A percentile compares a stretch with the other conserved stretches of the same genome.
phyloP scores from a whole-genome alignment of 306 rosid species.

The Cucurbita maxima region DNA sequence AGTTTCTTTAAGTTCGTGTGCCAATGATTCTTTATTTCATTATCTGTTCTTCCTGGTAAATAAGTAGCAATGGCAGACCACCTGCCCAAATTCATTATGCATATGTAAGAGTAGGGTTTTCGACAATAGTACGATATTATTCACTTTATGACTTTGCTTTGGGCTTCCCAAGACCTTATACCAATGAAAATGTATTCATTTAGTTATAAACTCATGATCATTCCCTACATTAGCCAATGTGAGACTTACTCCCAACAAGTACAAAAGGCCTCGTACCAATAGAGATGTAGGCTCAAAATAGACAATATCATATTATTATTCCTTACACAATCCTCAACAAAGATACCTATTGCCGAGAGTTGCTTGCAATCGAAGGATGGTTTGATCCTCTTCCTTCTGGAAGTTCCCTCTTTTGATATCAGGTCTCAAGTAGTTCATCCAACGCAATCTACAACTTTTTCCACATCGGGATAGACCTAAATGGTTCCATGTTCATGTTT shows the following conservation, averaged over 20 bases:
- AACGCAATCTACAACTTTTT: slow-evolving; percentile 58
- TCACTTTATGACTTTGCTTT: too few species aligned
- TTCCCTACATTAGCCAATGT: too few species aligned
- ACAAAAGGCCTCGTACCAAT: too few species aligned
- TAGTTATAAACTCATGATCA: too few species aligned
- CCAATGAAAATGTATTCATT: too few species aligned
- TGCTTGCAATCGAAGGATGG: slow-evolving; percentile 22
- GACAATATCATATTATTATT: too few species aligned
- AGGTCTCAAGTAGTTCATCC: slow-evolving; percentile 52
- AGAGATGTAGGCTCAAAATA: too few species aligned
- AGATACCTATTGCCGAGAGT: slow-evolving; percentile 43
- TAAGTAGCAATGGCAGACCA: slow-evolving; percentile 59
- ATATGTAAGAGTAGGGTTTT: not conserved
- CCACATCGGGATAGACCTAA: slow-evolving; percentile 51
- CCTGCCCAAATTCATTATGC: slow-evolving; percentile 11
- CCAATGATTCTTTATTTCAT: slow-evolving; percentile 48
- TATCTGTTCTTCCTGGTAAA: slow-evolving; percentile 49
- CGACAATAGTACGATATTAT: too few species aligned
- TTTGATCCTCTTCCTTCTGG: slow-evolving; percentile 38
- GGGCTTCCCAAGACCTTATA: too few species aligned
- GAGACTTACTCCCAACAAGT: too few species aligned
- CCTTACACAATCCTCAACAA: too few species aligned
- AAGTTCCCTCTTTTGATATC: slow-evolving; percentile 49
- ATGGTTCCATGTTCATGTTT: not conserved
- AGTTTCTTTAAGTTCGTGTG: slow-evolving; percentile 45